Percentiles rank a stretch among this genome's conserved stretches.
phyloP scores from a whole-genome alignment of 768 basidiomycete species.

The Clitopilus passeckerianus region DNA sequence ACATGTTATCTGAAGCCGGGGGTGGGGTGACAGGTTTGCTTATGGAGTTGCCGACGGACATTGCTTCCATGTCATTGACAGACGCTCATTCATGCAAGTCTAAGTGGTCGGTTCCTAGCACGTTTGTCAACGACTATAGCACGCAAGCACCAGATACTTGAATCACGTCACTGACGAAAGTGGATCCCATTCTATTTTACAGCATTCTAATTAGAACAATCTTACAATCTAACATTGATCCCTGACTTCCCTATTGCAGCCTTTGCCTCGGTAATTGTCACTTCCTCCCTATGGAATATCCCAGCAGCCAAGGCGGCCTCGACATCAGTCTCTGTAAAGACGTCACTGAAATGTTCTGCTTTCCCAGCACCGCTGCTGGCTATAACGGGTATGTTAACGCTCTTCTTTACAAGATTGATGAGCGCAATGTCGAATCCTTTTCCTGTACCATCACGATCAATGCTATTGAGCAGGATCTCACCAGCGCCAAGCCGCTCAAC shows the following conservation, averaged over 20 bases:
- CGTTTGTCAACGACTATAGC: not conserved
- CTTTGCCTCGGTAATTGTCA: slow-evolving; percentile 81
- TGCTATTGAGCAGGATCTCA: slow-evolving; percentile 92
- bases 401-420: slow-evolving; percentile 65
- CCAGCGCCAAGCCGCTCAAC: slow-evolving; percentile 92
- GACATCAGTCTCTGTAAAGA: slow-evolving; percentile 73
- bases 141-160: no score
- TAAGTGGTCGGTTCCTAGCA: not conserved
- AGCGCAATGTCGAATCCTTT: slow-evolving; percentile 88
- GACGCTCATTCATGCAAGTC: not conserved
- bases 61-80: not conserved
- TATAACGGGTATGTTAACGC: slow-evolving; percentile 87
- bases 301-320: slow-evolving; percentile 96
- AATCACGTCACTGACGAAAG: not conserved
- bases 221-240: slow-evolving; percentile 40
- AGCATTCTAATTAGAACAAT: not conserved
- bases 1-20: not conserved
- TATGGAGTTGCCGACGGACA: not conserved
- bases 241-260: slow-evolving; percentile 36
- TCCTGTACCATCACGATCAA: slow-evolving; percentile 93
- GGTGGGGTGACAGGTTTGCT: not conserved
- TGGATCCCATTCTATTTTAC: not conserved
- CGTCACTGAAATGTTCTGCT: slow-evolving; percentile 78
- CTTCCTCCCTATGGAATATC: slow-evolving; percentile 92
- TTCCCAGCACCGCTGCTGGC: slow-evolving; percentile 92